Conservation (phyloP, 768 basidiomycete species). For the Phaffia australis region DNA sequence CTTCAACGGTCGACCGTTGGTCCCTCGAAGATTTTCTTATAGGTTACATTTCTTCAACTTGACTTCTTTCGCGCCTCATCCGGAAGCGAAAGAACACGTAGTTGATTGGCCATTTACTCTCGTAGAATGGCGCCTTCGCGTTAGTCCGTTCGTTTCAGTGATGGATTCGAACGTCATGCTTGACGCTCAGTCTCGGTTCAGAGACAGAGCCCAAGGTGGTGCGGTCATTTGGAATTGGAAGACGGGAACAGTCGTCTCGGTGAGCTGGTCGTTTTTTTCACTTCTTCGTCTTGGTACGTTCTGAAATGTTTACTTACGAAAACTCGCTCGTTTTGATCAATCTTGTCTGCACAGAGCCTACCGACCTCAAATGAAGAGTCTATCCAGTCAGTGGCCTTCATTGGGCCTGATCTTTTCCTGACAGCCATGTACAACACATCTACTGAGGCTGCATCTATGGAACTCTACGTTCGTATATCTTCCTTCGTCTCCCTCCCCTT, state of each 20-base stretch:
- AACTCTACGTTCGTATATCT: constrained; percentile 10
- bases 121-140: background rate
- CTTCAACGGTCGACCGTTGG: background rate
- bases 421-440: constrained; percentile 13
- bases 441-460: background rate
- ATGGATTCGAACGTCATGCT: constrained; percentile 13
- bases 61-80: constrained; percentile 19
- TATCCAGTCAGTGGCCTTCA: constrained; percentile 25
- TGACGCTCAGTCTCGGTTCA: constrained; percentile 4
- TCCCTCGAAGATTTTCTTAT: constrained; percentile 15
- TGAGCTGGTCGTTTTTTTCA: background rate
- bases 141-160: constrained; percentile 18
- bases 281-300: background rate
- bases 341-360: background rate
- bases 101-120: constrained; percentile 15
- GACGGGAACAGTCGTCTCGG: constrained; percentile 10
- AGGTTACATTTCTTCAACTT: constrained; percentile 20
- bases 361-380: constrained; percentile 5
- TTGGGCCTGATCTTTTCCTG: constrained; percentile 19
- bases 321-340: background rate
- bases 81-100: constrained; percentile 20
- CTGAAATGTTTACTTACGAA: background rate
- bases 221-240: constrained; percentile 23
- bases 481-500: background rate
- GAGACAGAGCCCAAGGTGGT: constrained; percentile 15